Base-by-base conservation (phyloP, 1,139 yeast species). In the Arxiozyma telluris region DNA sequence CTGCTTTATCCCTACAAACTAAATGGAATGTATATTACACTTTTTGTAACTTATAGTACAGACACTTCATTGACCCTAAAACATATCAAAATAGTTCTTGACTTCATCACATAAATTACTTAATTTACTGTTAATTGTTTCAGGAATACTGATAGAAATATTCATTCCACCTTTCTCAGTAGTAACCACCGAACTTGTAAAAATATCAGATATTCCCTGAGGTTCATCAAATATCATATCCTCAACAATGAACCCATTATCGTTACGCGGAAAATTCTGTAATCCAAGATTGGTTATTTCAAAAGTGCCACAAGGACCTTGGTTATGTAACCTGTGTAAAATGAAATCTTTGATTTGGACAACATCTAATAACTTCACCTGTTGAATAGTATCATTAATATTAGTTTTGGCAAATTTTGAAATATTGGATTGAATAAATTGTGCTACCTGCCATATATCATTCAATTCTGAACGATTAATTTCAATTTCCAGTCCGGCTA, bases 231-330 rank as follows among this genome's bases (percentile, higher is more conserved):
- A 67, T n/a, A 54, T 38, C 2, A 66, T 65, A 52, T 66, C 64
- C 23, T 54, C 54, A 1, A 66, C 62, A 22, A 50, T 25, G 49
- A 55, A 66, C 15, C 48, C 41, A 4, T 50, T 42, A 9, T 49
- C 39, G 21, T 54, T 50, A 15, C 53, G 52, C 3, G 51, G 50
- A 50, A 65, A 65, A 3, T 57, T 48, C 38, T 63, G 64, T 21
- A 56, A 54, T 0, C 71, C 71, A 9, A 66, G 44, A 54, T 67
- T 67, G 3, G 69, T 62, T 9, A 67, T 55, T 58, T 67, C 71
- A 54, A 67, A 66, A 1, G 69, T 62, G 8, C 60, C 55, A 20
- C 54, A 53, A 3, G 69, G 68, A 15, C 59, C 58, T 15, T 23
- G 50, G 17, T 52, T 51, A n/a, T 58, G 54, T n/a, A 62, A 17